Evolutionary conservation across 768 basidiomycete genomes (phyloP).

Genomic region (Auriscalpium vulgare): DNA sequence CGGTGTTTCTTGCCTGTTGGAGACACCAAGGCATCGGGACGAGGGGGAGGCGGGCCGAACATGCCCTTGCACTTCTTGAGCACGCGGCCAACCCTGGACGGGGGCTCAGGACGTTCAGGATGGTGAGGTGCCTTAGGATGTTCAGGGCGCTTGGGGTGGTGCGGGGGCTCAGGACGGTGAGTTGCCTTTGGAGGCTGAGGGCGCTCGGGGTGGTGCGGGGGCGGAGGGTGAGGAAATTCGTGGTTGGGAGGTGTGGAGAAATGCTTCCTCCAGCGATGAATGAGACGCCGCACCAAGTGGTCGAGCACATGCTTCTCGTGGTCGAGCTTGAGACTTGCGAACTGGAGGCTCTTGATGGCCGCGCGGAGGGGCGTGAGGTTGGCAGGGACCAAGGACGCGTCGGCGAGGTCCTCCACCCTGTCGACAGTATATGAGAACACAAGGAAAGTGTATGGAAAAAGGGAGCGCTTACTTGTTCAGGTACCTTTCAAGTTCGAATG

Average conservation of each 20-base stretch:
- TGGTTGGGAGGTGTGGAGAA: neutral
- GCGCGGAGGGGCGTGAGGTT: constrained; percentile 14
- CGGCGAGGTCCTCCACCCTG: constrained; percentile 40
- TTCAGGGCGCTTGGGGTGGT: neutral
- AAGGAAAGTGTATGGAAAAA: constrained; percentile 10
- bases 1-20: neutral
- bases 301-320: neutral
- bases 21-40: neutral
- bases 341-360: constrained; percentile 11
- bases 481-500: constrained; percentile 47
- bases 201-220: neutral
- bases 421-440: neutral
- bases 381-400: neutral
- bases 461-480: constrained; percentile 33
- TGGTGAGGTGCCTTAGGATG: neutral
- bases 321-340: constrained; percentile 14
- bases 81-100: neutral
- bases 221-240: neutral
- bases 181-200: neutral
- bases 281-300: neutral
- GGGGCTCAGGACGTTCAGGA: neutral
- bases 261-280: neutral
- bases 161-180: neutral
- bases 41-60: neutral
- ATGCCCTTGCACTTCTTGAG: neutral